A percentile compares a stretch with the other conserved stretches of the same genome.
phyloP scores from a whole-genome alignment of 257 asterid species.

The Plantago major region DNA sequence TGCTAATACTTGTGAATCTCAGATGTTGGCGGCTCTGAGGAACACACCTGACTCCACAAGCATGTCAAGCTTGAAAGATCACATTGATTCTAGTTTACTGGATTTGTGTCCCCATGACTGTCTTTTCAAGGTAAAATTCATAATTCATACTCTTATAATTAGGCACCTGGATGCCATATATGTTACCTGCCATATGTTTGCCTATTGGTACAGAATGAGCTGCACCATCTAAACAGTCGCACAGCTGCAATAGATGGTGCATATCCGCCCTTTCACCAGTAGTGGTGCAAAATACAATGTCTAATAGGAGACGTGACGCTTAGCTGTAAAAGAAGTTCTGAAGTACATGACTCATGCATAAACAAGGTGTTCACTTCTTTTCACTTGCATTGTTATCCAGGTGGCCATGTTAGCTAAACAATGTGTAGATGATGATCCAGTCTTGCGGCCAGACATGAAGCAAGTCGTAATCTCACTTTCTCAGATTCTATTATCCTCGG shows the following conservation, averaged over 20 bases:
- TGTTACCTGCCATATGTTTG: no score
- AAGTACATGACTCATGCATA: neutral
- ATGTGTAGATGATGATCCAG: conserved; percentile 96
- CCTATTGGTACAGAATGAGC: no score
- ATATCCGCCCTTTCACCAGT: no score
- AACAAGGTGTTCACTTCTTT: neutral
- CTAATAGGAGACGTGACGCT: no score
- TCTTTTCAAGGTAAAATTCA: conserved; percentile 64
- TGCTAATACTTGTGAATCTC: conserved; percentile 22
- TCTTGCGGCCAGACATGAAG: conserved; percentile 93
- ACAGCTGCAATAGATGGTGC: no score
- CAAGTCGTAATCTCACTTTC: conserved; percentile 88
- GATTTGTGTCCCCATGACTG: conserved; percentile 92
- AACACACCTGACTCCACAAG: conserved; percentile 73
- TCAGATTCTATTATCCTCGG: conserved; percentile 79
- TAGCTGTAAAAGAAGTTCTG: no score
- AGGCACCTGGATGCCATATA: no score
- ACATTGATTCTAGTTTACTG: conserved; percentile 67
- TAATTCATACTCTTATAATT: neutral
- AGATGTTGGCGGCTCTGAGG: conserved; percentile 86
- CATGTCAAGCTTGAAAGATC: conserved; percentile 83
- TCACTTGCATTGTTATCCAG: conserved; percentile 25
- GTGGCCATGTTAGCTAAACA: conserved; percentile 83
- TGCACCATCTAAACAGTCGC: no score
- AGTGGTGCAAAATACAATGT: no score